Evolutionary conservation across 2,329 filamentous ascomycete species (phyloP), one percentile per base, ranked within the genome.

Genomic region (Neofusicoccum laricinum): DNA sequence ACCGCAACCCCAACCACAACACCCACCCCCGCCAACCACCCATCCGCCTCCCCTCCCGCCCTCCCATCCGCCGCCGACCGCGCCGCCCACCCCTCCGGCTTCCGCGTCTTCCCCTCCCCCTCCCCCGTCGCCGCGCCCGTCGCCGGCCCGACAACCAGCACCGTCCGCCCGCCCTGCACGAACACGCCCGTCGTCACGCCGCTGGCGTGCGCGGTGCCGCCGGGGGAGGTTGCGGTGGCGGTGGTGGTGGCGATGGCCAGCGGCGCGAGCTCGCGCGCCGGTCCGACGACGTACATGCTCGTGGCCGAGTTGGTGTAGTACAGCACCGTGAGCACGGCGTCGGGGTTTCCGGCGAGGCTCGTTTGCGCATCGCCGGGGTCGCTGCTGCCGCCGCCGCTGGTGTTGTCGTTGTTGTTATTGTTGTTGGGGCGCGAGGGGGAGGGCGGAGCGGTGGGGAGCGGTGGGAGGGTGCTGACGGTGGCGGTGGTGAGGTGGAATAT

Each of bases 221-320:
- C n/a, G n/a, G n/a, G n/a, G n/a, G n/a, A n/a, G n/a, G n/a, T n/a
- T 8, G 21, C 21, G n/a, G 48, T 17, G 7, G 46, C 34, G 21
- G 55, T 59, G 12, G 25, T 4, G 34, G 25, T 14, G 11, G 55
- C 10, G 7, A 41, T 19, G 19, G 15, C 14, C 19, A 51, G 32
- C 8, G 43, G 19, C 21, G 11, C 40, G 11, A 58, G 21, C 55
- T 45, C 55, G 11, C 55, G 45, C 1, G 55, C 55, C 40, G 55
- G 50, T 7, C 38, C 43, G 10, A 64, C 41, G n/a, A 64, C 17
- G 17, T 48, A 55, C 50, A 64, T 43, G 38, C 48, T 64, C 30
- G 61, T 57, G 11, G 11, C 25, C 17, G 25, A 30, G 21, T 49
- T 15, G 1, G 12, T 17, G 32, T 25, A 64, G 30, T 58, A 64